A percentile compares a stretch with the other conserved stretches of the same genome.
phyloP scores from a whole-genome alignment of 352 stramenopile species.

The Globisporangium alternatum region DNA sequence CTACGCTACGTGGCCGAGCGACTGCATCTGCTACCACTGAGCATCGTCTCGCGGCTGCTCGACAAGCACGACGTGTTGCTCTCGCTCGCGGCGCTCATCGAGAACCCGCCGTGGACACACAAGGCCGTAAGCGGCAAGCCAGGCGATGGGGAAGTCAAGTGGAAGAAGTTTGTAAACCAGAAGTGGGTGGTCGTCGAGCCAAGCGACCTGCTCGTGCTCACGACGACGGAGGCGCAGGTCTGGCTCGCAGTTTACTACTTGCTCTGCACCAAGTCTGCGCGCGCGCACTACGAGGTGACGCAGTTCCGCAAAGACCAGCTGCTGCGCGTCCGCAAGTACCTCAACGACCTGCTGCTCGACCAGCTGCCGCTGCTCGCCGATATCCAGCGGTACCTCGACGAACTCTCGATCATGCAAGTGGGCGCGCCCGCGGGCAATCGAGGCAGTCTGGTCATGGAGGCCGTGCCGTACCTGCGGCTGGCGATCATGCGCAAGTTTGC shows the following conservation, averaged over 20 bases:
- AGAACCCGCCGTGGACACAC: constrained; percentile 96
- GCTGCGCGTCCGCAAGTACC: constrained; percentile 92
- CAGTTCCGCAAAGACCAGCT: constrained; percentile 93
- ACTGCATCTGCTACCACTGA: constrained; percentile 81
- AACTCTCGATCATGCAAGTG: constrained; percentile 92
- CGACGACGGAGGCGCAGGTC: constrained; percentile 91
- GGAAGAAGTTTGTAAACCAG: constrained; percentile 92
- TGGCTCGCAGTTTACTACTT: constrained; percentile 96
- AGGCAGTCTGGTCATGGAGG: constrained; percentile 73
- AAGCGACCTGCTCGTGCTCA: constrained; percentile 90
- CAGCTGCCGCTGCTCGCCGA: constrained; percentile 94
- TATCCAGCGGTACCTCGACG: constrained; percentile 94
- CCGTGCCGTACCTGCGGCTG: constrained; percentile 67
- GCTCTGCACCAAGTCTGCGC: constrained; percentile 87
- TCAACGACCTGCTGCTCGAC: constrained; percentile 94
- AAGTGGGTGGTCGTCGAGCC: constrained; percentile 89
- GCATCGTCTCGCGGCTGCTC: constrained; percentile 88
- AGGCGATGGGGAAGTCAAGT: constrained; percentile 38
- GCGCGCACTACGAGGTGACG: constrained; percentile 94
- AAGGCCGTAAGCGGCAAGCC: constrained; percentile 26
- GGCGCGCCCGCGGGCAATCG: constrained; percentile 21
- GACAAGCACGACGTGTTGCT: constrained; percentile 96
- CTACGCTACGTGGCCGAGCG: constrained; percentile 90
- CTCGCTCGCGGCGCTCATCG: constrained; percentile 89
- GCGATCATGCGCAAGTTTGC: constrained; percentile 45